Conservation (phyloP, 305 asterid genomes). For the Fraxinus dipetala region DNA sequence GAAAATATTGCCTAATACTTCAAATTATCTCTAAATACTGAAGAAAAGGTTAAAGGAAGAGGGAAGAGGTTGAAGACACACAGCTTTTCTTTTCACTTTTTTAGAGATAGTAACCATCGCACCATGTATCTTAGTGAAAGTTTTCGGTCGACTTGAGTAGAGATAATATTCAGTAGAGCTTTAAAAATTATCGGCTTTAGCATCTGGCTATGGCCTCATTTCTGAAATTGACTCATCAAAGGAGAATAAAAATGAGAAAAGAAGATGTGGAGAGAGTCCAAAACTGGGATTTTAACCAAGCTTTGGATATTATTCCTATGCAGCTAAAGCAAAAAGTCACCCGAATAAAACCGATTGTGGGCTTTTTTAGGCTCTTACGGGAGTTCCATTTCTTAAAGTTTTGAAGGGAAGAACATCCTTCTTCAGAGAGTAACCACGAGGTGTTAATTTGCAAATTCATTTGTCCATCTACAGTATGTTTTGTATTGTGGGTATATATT, state of each 20-base stretch:
- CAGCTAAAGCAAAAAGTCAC: background rate
- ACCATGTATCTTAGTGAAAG: background rate
- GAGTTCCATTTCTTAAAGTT: background rate
- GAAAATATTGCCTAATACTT: background rate
- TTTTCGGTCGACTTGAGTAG: background rate
- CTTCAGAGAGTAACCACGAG: background rate
- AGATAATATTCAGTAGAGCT: background rate
- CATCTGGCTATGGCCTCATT: background rate
- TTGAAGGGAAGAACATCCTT: background rate
- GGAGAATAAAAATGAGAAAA: background rate
- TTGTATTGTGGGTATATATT: background rate
- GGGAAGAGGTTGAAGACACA: background rate
- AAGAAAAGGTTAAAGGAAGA: background rate
- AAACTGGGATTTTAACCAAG: background rate
- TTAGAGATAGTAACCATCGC: background rate
- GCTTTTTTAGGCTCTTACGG: background rate
- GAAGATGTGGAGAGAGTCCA: background rate
- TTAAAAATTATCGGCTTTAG: background rate
- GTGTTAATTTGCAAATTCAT: background rate
- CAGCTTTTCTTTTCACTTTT: background rate
- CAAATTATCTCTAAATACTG: background rate
- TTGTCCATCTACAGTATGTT: background rate
- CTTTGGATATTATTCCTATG: background rate
- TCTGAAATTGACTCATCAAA: background rate
- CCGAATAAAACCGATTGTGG: background rate